phyloP scores from a whole-genome alignment of 176 grass and related monocot genomes.

The Paspalum vaginatum region DNA sequence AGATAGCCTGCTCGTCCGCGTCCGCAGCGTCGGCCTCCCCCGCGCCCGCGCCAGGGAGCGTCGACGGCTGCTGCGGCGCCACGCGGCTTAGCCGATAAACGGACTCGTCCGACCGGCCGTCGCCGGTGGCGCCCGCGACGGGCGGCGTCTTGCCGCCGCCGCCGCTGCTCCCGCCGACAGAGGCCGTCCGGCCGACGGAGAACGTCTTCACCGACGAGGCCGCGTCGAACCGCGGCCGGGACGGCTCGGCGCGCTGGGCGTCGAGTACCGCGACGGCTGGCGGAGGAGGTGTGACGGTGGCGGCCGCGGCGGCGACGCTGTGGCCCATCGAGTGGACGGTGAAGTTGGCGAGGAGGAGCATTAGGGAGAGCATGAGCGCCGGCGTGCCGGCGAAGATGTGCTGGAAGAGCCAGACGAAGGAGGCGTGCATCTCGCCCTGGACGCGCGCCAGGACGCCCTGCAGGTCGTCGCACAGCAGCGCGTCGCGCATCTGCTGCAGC shows the following conservation, averaged over 20 bases:
- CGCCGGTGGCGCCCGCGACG: constrained; percentile 60
- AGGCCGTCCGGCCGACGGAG: constrained; percentile 57
- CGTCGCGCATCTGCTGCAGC: constrained; percentile 65
- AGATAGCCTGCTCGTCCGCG: constrained; percentile 52
- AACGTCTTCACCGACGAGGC: constrained; percentile 48
- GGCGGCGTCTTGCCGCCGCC: constrained; percentile 59
- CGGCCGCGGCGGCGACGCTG: constrained; percentile 42
- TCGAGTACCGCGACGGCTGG: constrained; percentile 21
- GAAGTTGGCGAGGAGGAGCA: constrained; percentile 98
- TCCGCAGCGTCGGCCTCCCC: not conserved
- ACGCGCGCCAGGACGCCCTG: constrained; percentile 65
- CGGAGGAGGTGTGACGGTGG: constrained; percentile 32
- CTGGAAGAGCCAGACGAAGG: constrained; percentile 99
- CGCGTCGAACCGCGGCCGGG: constrained; percentile 37
- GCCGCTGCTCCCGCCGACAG: constrained; percentile 60
- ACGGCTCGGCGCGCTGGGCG: constrained; percentile 23
- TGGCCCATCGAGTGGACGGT: constrained; percentile 84
- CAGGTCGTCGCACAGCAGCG: constrained; percentile 63
- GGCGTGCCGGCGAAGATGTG: constrained; percentile 91
- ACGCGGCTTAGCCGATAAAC: constrained; percentile 23
- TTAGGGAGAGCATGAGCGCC: constrained; percentile 85
- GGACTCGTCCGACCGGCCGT: constrained; percentile 55
- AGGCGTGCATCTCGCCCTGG: constrained; percentile 80
- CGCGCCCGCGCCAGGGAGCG: not conserved
- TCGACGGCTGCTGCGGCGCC: constrained; percentile 17